A percentile compares a stretch with the other conserved stretches of the same genome.
phyloP scores from a whole-genome alignment of 2,329 filamentous ascomycete species.

The Diplodia seriata region DNA sequence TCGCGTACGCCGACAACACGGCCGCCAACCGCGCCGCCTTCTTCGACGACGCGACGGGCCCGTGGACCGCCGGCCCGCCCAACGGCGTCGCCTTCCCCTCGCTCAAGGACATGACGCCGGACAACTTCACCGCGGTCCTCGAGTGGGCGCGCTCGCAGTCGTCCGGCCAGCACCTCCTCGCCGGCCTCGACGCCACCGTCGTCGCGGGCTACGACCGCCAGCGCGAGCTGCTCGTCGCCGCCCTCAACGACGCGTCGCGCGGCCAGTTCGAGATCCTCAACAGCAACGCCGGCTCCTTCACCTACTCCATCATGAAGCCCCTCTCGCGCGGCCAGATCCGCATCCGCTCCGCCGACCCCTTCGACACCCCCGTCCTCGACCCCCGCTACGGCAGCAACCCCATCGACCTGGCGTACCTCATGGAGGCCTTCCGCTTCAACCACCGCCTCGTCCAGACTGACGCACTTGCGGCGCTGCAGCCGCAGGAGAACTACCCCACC shows the following conservation, averaged over 20 bases:
- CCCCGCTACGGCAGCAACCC: conserved; percentile 40
- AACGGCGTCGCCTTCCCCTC: conserved; percentile 33
- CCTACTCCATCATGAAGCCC: conserved; percentile 36
- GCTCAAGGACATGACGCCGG: conserved; percentile 27
- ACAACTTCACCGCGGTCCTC: conserved; percentile 23
- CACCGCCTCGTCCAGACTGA: conserved; percentile 34
- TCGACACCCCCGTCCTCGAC: conserved; percentile 40
- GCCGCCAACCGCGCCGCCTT: conserved; percentile 17
- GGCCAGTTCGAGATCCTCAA: conserved; percentile 32
- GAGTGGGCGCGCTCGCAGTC: neutral
- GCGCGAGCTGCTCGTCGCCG: conserved; percentile 10
- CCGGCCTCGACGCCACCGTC: conserved; percentile 14
- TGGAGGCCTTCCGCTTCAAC: conserved; percentile 39
- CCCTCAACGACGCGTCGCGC: conserved; percentile 20
- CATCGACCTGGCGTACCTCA: conserved; percentile 37
- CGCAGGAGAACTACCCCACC: conserved; percentile 39
- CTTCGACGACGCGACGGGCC: conserved; percentile 16
- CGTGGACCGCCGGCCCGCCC: conserved; percentile 30
- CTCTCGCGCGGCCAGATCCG: conserved; percentile 41
- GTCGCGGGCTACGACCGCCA: conserved; percentile 32
- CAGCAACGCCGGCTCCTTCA: conserved; percentile 29
- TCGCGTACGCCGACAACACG: conserved; percentile 25
- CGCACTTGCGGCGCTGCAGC: conserved; percentile 36
- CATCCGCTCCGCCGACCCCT: conserved; percentile 37
- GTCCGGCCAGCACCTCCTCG: conserved; percentile 10